Percentiles rank a stretch among this genome's conserved stretches.
Evolutionary conservation across 257 asterid genomes (phyloP).

Genomic region (Capsicum baccatum): DNA sequence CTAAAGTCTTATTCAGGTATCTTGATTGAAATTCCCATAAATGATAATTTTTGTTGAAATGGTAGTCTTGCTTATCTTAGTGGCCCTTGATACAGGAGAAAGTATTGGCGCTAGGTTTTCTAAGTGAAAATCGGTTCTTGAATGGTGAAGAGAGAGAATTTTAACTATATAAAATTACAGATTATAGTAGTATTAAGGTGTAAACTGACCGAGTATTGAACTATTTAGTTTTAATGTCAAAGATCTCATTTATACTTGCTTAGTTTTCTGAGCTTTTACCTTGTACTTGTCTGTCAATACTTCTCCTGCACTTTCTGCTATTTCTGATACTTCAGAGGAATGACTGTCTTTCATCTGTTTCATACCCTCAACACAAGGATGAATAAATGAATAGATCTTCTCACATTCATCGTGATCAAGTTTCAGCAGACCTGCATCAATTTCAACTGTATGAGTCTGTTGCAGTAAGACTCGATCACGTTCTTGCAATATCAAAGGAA

Average conservation of each 20-base stretch:
- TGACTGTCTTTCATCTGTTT: slow-evolving; percentile 41
- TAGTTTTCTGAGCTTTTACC: slow-evolving; percentile 38
- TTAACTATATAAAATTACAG: not conserved
- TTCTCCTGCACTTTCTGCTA: slow-evolving; percentile 48
- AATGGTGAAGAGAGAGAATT: not conserved
- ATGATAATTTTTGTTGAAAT: not conserved
- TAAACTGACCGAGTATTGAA: not conserved
- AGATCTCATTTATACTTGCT: not conserved
- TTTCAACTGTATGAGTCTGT: not conserved
- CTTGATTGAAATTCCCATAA: not conserved
- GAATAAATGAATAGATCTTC: slow-evolving; percentile 34
- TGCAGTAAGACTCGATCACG: not conserved
- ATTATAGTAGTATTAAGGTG: not conserved
- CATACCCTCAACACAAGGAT: slow-evolving; percentile 36
- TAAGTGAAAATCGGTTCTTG: not conserved
- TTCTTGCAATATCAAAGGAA: not conserved
- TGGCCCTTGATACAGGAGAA: not conserved
- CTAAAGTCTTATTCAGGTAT: not conserved
- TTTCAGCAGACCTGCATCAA: slow-evolving; percentile 40
- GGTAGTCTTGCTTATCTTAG: not conserved
- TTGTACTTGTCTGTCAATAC: slow-evolving; percentile 54
- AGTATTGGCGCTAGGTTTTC: not conserved
- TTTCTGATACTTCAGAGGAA: slow-evolving; percentile 42
- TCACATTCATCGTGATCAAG: slow-evolving; percentile 46
- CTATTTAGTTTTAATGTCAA: not conserved